Conservation (phyloP, 2,329 filamentous ascomycete genomes). For the Arthroderma uncinatum region DNA sequence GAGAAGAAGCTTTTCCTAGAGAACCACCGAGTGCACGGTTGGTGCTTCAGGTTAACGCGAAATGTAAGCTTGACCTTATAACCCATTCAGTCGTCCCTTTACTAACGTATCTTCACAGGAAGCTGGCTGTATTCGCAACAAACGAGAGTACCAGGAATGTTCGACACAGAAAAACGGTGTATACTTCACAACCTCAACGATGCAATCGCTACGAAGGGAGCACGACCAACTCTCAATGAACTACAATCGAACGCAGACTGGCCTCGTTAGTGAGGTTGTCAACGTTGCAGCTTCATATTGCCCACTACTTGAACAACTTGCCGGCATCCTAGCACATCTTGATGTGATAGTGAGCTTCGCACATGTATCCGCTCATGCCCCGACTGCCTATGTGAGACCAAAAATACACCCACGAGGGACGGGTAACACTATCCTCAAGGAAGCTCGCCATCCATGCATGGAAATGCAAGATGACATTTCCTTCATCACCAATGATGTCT, state of each 20-base stretch:
- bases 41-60: conserved; percentile 88
- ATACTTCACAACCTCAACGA: conserved; percentile 80
- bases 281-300: conserved; percentile 88
- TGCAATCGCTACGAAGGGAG: conserved; percentile 73
- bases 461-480: conserved; percentile 98
- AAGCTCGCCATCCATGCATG: conserved; percentile 92
- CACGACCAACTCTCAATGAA: conserved; percentile 89
- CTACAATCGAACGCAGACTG: conserved; percentile 88
- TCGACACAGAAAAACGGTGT: conserved; percentile 98
- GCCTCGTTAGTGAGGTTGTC: conserved; percentile 85
- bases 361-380: conserved; percentile 85
- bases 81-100: conserved; percentile 18
- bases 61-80: conserved; percentile 30
- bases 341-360: conserved; percentile 93
- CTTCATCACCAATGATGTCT: conserved; percentile 96
- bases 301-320: conserved; percentile 80
- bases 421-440: conserved; percentile 79
- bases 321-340: conserved; percentile 77
- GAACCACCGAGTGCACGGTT: conserved; percentile 89
- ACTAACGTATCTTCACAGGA: conserved; percentile 38
- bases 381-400: conserved; percentile 79
- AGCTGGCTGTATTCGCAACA: conserved; percentile 85
- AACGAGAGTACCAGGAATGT: conserved; percentile 80
- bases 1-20: conserved; percentile 98
- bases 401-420: conserved; percentile 80